Percentiles rank a stretch among this genome's conserved stretches.
These are phyloP conservation scores for Smittium culicis DNA, from an alignment of 371 early-diverging fungal species.

Conservation along the genomic window DNA sequence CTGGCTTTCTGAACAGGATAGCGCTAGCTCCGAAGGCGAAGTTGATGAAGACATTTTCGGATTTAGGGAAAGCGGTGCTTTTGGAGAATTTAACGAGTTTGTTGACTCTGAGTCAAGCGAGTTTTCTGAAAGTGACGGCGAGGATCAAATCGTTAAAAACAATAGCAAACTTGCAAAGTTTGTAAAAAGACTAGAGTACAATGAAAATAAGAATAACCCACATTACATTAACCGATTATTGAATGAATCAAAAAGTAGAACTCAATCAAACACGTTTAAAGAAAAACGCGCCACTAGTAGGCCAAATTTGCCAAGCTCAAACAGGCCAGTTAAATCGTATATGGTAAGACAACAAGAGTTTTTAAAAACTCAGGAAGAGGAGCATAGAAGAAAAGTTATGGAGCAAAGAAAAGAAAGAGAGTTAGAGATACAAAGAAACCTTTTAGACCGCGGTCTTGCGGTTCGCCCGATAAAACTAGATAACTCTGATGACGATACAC, in stretches of 20 bases:
- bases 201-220: too few relatives aligned
- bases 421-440: neutral
- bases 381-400: neutral
- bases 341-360: neutral
- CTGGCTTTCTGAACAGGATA: too few relatives aligned
- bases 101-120: neutral
- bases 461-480: neutral
- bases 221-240: too few relatives aligned
- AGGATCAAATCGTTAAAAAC: neutral
- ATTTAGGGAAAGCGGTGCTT: neutral
- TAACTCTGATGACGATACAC: neutral
- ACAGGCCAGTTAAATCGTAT: too few relatives aligned
- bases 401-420: conserved; percentile 13
- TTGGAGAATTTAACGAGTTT: neutral
- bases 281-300: too few relatives aligned
- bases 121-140: neutral
- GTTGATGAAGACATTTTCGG: neutral
- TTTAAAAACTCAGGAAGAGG: neutral
- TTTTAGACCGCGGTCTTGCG: neutral
- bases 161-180: neutral
- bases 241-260: too few relatives aligned
- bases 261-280: too few relatives aligned
- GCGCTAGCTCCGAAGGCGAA: neutral
- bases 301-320: too few relatives aligned
- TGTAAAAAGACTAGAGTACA: neutral